phyloP scores from a whole-genome alignment of 441 rosid species.

The Erodium moschatum region DNA sequence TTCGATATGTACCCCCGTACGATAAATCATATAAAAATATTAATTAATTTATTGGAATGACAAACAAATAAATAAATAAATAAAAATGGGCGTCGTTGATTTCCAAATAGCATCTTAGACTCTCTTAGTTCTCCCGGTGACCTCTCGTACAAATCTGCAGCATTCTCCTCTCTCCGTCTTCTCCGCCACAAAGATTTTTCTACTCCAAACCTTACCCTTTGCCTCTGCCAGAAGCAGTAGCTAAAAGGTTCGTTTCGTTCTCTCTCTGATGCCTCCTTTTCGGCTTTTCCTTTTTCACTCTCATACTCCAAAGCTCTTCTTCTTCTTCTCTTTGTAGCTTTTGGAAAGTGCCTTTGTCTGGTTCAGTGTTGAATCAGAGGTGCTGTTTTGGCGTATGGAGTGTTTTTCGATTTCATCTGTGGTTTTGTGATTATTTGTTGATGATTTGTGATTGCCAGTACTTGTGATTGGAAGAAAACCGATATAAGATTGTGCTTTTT shows the following conservation, averaged over 20 bases:
- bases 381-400: neutral
- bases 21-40: neutral
- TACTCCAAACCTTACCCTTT: neutral
- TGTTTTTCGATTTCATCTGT: neutral
- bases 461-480: neutral
- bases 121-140: neutral
- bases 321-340: neutral
- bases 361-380: neutral
- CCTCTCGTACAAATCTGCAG: neutral
- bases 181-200: conserved; percentile 6
- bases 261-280: neutral
- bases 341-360: neutral
- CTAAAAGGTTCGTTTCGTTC: neutral
- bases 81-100: neutral
- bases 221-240: neutral
- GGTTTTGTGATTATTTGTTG: neutral
- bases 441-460: neutral
- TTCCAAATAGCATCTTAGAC: conserved; percentile 5
- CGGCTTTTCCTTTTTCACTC: no score
- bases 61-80: neutral
- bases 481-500: neutral
- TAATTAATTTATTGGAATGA: neutral
- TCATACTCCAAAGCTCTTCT: neutral
- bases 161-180: neutral
- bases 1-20: no score